Conservation (phyloP, 83 land plant species). For the Picea abies region DNA sequence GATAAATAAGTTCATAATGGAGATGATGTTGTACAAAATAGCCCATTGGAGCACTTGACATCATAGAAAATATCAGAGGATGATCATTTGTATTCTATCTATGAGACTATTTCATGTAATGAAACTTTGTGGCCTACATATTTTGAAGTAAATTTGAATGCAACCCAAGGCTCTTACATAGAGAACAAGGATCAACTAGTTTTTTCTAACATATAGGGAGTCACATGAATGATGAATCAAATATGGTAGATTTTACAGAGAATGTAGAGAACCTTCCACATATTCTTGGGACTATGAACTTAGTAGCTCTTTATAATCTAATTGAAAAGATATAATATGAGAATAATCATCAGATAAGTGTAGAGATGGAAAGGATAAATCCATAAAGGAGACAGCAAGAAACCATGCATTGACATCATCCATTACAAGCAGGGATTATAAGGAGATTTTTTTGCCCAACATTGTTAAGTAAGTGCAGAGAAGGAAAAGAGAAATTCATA, state of each 20-base stretch:
- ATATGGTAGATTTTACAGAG: not conserved
- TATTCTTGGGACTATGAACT: not conserved
- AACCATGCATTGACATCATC: too few relatives aligned
- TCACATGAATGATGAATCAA: not conserved
- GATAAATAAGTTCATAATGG: not conserved
- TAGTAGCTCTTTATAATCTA: not conserved
- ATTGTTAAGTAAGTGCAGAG: too few relatives aligned
- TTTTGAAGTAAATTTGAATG: not conserved
- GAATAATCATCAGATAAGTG: not conserved
- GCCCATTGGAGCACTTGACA: not conserved
- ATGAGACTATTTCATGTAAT: not conserved
- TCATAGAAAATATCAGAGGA: not conserved
- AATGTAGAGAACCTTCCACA: not conserved
- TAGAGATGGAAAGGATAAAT: too few relatives aligned
- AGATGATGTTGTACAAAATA: not conserved
- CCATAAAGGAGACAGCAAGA: too few relatives aligned
- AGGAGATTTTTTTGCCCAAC: too few relatives aligned
- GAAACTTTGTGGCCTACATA: slow-evolving; percentile 5
- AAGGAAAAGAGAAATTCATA: not conserved
- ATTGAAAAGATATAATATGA: not conserved
- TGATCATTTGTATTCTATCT: not conserved
- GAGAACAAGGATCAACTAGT: not conserved
- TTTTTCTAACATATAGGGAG: not conserved
- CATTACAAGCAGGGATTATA: too few relatives aligned
- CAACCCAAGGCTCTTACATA: not conserved